These are phyloP conservation scores for Daedaleopsis nitida DNA, from an alignment of 768 basidiomycete species.

Conservation along the genomic window DNA sequence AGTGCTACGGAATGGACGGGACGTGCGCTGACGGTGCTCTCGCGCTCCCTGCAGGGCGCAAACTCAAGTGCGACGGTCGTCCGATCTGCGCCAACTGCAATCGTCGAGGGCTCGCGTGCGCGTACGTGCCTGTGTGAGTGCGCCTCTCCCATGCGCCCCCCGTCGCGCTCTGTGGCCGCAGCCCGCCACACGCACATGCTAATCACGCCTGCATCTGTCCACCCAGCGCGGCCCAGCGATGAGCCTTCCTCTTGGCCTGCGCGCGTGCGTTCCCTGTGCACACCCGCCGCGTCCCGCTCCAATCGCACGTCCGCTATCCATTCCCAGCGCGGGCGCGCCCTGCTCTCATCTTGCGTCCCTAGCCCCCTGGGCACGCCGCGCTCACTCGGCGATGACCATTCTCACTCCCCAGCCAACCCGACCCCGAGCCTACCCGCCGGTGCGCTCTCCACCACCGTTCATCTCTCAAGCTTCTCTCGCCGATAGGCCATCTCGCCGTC, in stretches of 20 bases:
- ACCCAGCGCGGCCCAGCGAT: neutral
- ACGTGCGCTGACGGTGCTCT: neutral
- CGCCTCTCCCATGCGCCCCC: neutral
- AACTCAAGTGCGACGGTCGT: conserved; percentile 74
- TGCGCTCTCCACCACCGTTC: neutral
- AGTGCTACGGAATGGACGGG: neutral
- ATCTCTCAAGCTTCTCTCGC: neutral
- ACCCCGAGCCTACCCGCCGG: no score
- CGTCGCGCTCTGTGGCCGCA: neutral
- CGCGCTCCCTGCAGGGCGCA: conserved; percentile 48
- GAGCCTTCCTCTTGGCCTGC: neutral
- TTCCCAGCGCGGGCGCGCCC: neutral
- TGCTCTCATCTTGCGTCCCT: neutral
- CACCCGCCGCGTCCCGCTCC: neutral
- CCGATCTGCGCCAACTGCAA: conserved; percentile 70
- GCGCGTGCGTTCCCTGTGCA: no score
- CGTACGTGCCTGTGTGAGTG: conserved; percentile 67
- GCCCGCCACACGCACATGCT: neutral
- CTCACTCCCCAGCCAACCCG: no score
- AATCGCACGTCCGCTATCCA: neutral
- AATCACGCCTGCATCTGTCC: neutral
- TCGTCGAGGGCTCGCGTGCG: conserved; percentile 57
- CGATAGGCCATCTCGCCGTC: neutral
- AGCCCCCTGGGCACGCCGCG: no score
- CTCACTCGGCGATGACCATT: no score